phyloP scores from a whole-genome alignment of 345 rosid species.

The Diplotaxis tenuifolia region DNA sequence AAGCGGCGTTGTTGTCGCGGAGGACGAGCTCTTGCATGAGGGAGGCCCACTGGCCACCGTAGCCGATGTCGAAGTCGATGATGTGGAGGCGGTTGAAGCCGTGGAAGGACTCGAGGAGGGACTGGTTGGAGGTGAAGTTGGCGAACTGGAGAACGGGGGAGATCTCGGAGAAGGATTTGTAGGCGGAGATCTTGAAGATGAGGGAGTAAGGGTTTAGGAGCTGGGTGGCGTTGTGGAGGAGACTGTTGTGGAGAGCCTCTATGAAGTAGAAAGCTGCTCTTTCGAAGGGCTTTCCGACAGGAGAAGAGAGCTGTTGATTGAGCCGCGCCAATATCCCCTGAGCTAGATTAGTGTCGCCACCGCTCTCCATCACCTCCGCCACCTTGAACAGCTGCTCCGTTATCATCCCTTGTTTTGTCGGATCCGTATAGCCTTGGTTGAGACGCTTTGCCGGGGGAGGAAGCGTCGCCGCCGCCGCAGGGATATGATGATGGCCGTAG shows the following conservation, averaged over 20 bases:
- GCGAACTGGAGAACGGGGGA: constrained; percentile 85
- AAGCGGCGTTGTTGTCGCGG: constrained; percentile 42
- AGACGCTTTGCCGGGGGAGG: constrained; percentile 45
- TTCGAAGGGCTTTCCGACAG: constrained; percentile 68
- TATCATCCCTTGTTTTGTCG: constrained; percentile 26
- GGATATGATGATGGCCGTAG: constrained; percentile 47
- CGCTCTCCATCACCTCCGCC: constrained; percentile 82
- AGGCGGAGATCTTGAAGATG: constrained; percentile 85
- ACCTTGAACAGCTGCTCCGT: constrained; percentile 67
- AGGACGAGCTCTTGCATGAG: constrained; percentile 86
- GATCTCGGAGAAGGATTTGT: constrained; percentile 84
- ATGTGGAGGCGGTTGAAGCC: constrained; percentile 67
- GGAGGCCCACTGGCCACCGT: constrained; percentile 95
- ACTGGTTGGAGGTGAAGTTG: constrained; percentile 89
- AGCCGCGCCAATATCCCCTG: constrained; percentile 99
- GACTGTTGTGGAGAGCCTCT: constrained; percentile 64
- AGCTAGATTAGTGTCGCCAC: constrained; percentile 66
- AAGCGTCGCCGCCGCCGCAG: constrained; percentile 28
- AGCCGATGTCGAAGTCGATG: constrained; percentile 80
- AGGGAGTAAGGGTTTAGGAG: constrained; percentile 42
- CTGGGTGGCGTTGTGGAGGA: constrained; percentile 41
- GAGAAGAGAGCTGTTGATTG: constrained; percentile 99
- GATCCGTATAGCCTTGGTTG: constrained; percentile 30
- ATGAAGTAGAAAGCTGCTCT: constrained; percentile 85
- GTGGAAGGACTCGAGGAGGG: constrained; percentile 71